phyloP scores from a whole-genome alignment of 2,329 filamentous ascomycete species.

The Phialophora expanda region DNA sequence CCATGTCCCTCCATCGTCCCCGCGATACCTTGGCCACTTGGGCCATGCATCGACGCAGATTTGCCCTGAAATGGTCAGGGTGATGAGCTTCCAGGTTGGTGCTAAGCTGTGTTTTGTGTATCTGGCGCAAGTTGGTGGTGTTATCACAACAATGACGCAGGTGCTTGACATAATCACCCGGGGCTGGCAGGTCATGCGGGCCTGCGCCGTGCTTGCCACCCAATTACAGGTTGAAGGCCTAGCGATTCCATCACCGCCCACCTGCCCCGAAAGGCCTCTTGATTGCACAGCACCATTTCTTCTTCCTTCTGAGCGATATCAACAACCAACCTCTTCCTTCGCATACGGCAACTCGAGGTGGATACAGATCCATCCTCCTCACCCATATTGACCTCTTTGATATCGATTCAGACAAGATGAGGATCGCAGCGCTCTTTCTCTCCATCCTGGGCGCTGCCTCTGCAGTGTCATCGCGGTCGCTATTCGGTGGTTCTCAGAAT shows the following conservation, averaged over 20 bases:
- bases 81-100: too few relatives aligned
- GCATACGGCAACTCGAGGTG: neutral
- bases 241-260: constrained; percentile 7
- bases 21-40: too few relatives aligned
- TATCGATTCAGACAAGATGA: constrained; percentile 26
- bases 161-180: constrained; percentile 3
- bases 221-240: constrained; percentile 7
- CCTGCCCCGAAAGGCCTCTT: constrained; percentile 7
- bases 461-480: constrained; percentile 51
- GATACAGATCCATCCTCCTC: neutral
- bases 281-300: neutral
- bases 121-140: too few relatives aligned
- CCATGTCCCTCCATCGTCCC: too few relatives aligned
- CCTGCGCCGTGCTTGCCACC: constrained; percentile 14
- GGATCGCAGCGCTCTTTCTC: constrained; percentile 44
- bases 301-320: constrained; percentile 23
- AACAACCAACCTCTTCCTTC: constrained; percentile 6
- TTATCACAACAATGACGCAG: constrained; percentile 5
- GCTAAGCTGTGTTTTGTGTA: too few relatives aligned
- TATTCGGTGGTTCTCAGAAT: constrained; percentile 58
- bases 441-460: constrained; percentile 52
- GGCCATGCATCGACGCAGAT: too few relatives aligned
- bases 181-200: neutral
- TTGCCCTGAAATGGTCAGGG: too few relatives aligned
- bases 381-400: neutral